A percentile compares a stretch with the other conserved stretches of the same genome.
Evolutionary conservation across 2,329 filamentous ascomycete species (phyloP).

Genomic region (Paraphoma sp.): DNA sequence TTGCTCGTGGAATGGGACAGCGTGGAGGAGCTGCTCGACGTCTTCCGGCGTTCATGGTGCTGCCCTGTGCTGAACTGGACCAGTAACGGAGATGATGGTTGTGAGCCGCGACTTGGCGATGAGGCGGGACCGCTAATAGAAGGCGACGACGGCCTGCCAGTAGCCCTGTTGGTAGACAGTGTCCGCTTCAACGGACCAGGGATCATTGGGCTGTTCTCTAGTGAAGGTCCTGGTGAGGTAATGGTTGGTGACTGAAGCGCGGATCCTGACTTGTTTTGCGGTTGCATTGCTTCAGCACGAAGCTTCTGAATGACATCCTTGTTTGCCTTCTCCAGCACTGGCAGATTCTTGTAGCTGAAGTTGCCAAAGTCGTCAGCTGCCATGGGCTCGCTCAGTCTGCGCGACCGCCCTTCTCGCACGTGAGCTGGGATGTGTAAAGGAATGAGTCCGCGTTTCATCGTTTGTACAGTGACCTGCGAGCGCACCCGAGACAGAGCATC

Average conservation of each 20-base stretch:
- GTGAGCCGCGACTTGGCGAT: slow-evolving; percentile 85
- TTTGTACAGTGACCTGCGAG: slow-evolving; percentile 79
- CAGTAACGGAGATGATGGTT: slow-evolving; percentile 87
- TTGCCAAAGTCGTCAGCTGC: slow-evolving; percentile 91
- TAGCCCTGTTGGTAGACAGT: slow-evolving; percentile 80
- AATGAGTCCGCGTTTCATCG: slow-evolving; percentile 90
- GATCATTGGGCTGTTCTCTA: slow-evolving; percentile 86
- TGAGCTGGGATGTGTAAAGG: slow-evolving; percentile 96
- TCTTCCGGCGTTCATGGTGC: slow-evolving; percentile 84
- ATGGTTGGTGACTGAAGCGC: slow-evolving; percentile 51
- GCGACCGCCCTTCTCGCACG: slow-evolving; percentile 86
- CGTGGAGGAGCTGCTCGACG: slow-evolving; percentile 85
- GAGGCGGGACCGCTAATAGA: slow-evolving; percentile 82
- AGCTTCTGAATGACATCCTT: slow-evolving; percentile 98
- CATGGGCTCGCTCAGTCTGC: slow-evolving; percentile 89
- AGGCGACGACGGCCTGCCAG: slow-evolving; percentile 79
- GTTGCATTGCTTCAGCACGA: slow-evolving; percentile 84
- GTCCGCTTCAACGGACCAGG: slow-evolving; percentile 82
- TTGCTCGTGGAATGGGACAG: slow-evolving; percentile 78
- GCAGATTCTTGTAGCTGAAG: slow-evolving; percentile 96
- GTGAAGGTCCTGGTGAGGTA: slow-evolving; percentile 66
- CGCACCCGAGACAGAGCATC: slow-evolving; percentile 91
- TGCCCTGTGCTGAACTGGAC: slow-evolving; percentile 92
- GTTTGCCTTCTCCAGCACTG: slow-evolving; percentile 95
- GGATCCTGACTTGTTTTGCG: slow-evolving; percentile 59